Conservation (phyloP, 768 basidiomycete genomes). For the Boletus sp. region DNA sequence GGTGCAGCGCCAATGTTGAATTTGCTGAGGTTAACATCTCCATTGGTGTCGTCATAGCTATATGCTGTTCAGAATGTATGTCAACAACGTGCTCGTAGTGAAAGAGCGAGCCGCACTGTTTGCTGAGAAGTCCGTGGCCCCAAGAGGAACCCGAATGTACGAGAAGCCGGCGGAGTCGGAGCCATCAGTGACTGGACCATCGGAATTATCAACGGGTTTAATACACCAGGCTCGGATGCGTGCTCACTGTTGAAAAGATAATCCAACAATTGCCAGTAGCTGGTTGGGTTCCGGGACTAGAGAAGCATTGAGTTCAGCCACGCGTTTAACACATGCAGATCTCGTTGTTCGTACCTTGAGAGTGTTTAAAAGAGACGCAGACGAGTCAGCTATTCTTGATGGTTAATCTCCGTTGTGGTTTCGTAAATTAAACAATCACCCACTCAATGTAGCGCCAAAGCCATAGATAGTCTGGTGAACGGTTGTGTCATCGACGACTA, state of each 20-base stretch:
- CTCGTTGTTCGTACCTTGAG: slow-evolving; percentile 49
- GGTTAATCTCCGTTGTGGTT: neutral
- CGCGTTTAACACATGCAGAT: neutral
- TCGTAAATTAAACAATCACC: slow-evolving; percentile 6
- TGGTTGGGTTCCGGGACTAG: slow-evolving; percentile 48
- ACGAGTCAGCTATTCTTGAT: slow-evolving; percentile 58
- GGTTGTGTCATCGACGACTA: slow-evolving; percentile 51
- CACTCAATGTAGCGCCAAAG: slow-evolving; percentile 67
- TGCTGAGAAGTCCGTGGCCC: slow-evolving; percentile 71
- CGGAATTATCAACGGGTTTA: neutral
- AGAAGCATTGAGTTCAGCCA: neutral
- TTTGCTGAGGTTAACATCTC: slow-evolving; percentile 53
- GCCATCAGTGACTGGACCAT: slow-evolving; percentile 48
- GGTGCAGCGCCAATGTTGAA: slow-evolving; percentile 62
- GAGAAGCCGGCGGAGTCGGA: slow-evolving; percentile 63
- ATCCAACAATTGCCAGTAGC: slow-evolving; percentile 56
- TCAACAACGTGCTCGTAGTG: slow-evolving; percentile 1
- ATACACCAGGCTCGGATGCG: neutral
- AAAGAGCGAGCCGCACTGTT: slow-evolving; percentile 36
- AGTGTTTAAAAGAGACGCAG: slow-evolving; percentile 55
- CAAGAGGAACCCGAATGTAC: slow-evolving; percentile 66
- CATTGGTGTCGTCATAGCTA: slow-evolving; percentile 59
- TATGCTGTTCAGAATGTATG: slow-evolving; percentile 41
- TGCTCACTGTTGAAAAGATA: slow-evolving; percentile 49
- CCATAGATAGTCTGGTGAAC: slow-evolving; percentile 64